Base-by-base conservation (phyloP, 129 eudicot species). In the Escallonia herrerae region DNA sequence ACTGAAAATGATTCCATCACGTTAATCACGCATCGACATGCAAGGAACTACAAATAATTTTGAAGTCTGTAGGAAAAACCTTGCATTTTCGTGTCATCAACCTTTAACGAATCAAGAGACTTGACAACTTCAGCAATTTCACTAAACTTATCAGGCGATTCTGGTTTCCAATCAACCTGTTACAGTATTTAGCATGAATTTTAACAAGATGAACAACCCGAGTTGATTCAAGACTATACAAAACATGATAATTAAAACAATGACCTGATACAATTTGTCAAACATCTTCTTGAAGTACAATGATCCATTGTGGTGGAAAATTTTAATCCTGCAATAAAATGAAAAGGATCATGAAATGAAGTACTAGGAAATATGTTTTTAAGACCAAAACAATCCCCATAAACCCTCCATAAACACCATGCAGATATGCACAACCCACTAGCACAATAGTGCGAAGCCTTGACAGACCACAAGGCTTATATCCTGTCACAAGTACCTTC, bases 91-190 rank as follows among this genome's bases (percentile, higher is more conserved):
- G 78, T 51, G 6, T 74, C 86, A 33, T 82, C 95, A 48, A 89
- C 56, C 63, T 81, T 88, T 79, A 88, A 68, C 15, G 87, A 81
- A 70, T 62, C 87, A 67, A 89, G 70, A 72, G 96, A 81, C 74
- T 85, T 86, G 42, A 83, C 68, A 56, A 89, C 84, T 61, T 93
- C 91, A 65, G 72, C 76, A 71, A 89, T 80, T 44, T 86, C 95
- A 66, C 83, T 84, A 76, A 85, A 93, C 72, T 77, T 93, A 45
- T 93, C 91, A 60, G 87, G 81, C 71, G 90, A 88, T 52, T 93
- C 96, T 43, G 99, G 84, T 82, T 89, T 93, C 96, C 99, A 93
- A 40, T 93, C 99, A 14, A 74, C 96, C 99, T 91, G 86, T 50
- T 44, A 67, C 10, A 57, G 63, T 41, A 69, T 63, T 63, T 50